Base-by-base conservation (phyloP, 768 basidiomycete genomes). In the Pleurotus tuoliensis region DNA sequence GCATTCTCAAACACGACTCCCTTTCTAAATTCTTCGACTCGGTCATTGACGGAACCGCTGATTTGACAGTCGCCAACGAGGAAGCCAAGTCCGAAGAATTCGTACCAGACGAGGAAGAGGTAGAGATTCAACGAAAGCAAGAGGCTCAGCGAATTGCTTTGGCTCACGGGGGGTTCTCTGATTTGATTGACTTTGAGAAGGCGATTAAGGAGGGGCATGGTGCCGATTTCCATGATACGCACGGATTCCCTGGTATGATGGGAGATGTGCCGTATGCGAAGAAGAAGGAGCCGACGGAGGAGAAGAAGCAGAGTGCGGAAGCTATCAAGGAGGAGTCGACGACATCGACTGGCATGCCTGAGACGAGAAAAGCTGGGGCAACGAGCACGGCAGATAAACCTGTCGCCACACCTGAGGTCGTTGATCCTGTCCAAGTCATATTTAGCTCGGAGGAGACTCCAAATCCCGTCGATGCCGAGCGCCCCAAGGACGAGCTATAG, bases 1-100 rank as follows among this genome's bases (percentile, higher is more conserved):
- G 92, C 90, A 69, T 77, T 37, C 79, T 77, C 64, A 95, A 95
- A 72, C 79, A 83, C 60, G 88, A 92, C 52, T 78, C 87, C 2
- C 73, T 96, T 40, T 80, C 80, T 58, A 83, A 84, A 63, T 90
- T 87, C 74, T 86, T 88, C 67, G 85, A 82, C 61, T 82, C 85
- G 0, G 75, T 91, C 37, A 64, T 88, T 15, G 84, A 88, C 57
- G 89, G 88, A 52, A 82, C 84, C 3, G 82, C 74, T 2, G 81
- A 88, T 61, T 75, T 89, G 53, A 69, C 71, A 13, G 66, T 66
- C 16, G 58, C 72, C 58, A 76, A 76, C 59, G 71, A 76, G 64
- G 61, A 71, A 62, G 69, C 76, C 39, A 68, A 69, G 48, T 57
- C 64, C 12, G 78, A 82, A 56, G 76, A 78, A 30, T 74, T 69